Evolutionary conservation across 331 rosid genomes (phyloP), one percentile per base, ranked within the genome.

Genomic region (Quercus phellos): DNA sequence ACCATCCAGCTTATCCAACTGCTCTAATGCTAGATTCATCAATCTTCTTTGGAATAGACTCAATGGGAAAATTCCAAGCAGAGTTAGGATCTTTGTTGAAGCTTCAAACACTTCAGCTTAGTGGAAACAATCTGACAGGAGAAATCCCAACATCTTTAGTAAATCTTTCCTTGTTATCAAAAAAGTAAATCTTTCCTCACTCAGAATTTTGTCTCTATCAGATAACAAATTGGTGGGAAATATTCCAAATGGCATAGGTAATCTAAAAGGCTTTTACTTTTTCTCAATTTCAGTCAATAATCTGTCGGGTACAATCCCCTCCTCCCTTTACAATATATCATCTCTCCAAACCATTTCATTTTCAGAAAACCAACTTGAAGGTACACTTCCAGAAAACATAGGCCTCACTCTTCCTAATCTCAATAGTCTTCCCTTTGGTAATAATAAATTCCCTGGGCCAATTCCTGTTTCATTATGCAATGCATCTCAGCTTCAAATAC

Each of bases 391-490:
- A 11, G 1, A 12, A 54, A 43, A 21, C 22, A 68, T 68, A 27
- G 77, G 83, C 56, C 30, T 12, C 51, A 54, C 12, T 13, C 29
- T 77, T 17, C 78, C 78, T 24, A 64, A 77, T 43, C 70, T 72
- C 34, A 1, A 10, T 5, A 0, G 0, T 1, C 0, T 77, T 6
- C 0, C 0, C 1, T 5, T 71, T 16, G 8, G 1, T 13, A 1
- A 1, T 12, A 60, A 76, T 16, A 2, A 64, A 7, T 75, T 59
- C 50, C 7, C 72, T 0, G 42, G 80, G 21, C 11, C 5, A 19
- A 50, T 80, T 32, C 80, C 85, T 2, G 0, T 29, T 61, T 84
- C 85, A 11, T 32, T 84, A 19, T 53, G 87, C 1, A 86, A 80
- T 73, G 84, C 84, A 53, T 82, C 84, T 27, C 5, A 16, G 11